These are phyloP conservation scores for Hymenoscyphus infarciens DNA, from an alignment of 2,329 filamentous ascomycete genomes.

Conservation along the genomic window DNA sequence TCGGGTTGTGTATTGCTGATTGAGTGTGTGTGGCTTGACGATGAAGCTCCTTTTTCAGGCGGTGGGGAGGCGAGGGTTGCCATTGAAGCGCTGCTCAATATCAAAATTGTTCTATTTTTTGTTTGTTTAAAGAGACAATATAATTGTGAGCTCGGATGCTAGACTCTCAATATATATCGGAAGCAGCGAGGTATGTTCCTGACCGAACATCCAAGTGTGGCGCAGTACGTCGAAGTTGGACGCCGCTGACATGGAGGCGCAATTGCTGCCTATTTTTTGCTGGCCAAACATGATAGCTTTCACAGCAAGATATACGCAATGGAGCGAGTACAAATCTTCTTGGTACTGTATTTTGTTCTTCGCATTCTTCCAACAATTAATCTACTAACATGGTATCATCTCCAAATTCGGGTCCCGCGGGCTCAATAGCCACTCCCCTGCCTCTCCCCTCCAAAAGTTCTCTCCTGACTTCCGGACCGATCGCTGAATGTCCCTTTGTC, in stretches of 20 bases:
- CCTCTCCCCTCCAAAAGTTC: slow-evolving; percentile 86
- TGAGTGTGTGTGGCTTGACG: background rate
- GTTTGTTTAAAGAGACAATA: too few species aligned
- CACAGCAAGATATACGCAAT: background rate
- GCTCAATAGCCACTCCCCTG: slow-evolving; percentile 69
- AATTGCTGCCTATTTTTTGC: background rate
- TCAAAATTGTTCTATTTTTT: background rate
- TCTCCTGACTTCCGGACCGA: slow-evolving; percentile 85
- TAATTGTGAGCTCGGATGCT: background rate
- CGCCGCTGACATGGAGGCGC: background rate
- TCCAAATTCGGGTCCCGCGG: slow-evolving; percentile 51
- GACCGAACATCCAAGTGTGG: background rate
- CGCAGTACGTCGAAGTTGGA: background rate
- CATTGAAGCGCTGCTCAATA: background rate
- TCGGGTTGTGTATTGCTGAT: background rate
- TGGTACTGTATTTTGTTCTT: background rate
- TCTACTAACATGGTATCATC: slow-evolving; percentile 89
- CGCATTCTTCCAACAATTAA: slow-evolving; percentile 21
- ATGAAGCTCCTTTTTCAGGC: background rate
- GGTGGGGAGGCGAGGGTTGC: background rate
- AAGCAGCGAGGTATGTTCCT: background rate
- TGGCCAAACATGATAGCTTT: background rate
- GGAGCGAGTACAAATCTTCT: background rate
- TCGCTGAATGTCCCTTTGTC: slow-evolving; percentile 78
- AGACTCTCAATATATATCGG: background rate